These are phyloP conservation scores for Mortierella sp. DNA, from an alignment of 371 early-diverging fungal species.

Conservation along the genomic window DNA sequence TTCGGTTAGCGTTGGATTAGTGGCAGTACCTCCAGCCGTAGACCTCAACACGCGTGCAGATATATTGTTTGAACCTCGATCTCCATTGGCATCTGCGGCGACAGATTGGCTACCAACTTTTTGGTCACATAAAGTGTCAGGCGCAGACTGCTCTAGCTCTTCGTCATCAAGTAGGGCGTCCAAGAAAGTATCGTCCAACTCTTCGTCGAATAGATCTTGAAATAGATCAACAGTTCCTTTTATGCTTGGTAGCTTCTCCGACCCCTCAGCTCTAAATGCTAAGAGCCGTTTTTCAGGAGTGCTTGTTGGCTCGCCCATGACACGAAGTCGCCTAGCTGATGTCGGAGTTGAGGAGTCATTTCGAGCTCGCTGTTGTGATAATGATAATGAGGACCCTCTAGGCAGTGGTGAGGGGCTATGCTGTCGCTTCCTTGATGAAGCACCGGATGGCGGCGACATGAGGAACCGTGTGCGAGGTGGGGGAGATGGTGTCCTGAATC, in stretches of 20 bases:
- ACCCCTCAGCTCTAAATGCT: neutral
- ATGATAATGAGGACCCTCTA: constrained; percentile 4
- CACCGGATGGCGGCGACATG: constrained; percentile 48
- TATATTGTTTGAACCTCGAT: neutral
- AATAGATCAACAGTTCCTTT: constrained; percentile 1
- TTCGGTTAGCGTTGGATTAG: constrained; percentile 6
- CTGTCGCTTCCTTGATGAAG: constrained; percentile 42
- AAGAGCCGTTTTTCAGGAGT: constrained; percentile 6
- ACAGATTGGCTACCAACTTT: neutral
- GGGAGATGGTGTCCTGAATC: constrained; percentile 49
- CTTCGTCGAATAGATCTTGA: constrained; percentile 9
- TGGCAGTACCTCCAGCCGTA: neutral
- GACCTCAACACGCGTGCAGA: neutral
- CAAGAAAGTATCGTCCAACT: constrained; percentile 19
- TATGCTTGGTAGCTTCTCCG: neutral
- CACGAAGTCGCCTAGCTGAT: neutral
- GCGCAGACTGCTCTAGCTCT: constrained; percentile 9
- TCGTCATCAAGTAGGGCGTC: constrained; percentile 17
- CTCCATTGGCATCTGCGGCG: neutral
- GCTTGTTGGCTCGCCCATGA: neutral
- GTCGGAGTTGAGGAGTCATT: constrained; percentile 4
- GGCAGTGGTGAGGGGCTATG: constrained; percentile 53
- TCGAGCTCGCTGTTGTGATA: neutral
- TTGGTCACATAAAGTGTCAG: neutral
- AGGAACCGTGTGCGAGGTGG: constrained; percentile 32